Percentiles rank a stretch among this genome's conserved stretches.
Evolutionary conservation across 305 asterid genomes (phyloP).

Genomic region (Fraxinus albicans): DNA sequence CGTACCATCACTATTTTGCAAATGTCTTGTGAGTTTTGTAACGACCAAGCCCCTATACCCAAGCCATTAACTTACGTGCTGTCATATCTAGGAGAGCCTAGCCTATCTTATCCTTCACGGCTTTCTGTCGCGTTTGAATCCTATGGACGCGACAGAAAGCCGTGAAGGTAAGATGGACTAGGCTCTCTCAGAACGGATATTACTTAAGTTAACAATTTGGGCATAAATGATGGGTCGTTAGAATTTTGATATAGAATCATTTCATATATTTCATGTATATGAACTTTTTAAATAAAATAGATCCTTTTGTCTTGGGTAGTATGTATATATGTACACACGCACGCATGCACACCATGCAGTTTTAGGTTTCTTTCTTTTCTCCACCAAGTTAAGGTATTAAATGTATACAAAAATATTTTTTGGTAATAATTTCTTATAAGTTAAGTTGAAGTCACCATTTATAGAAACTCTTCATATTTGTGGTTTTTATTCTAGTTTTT

Average conservation of each 20-base stretch:
- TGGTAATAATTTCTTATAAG: background rate
- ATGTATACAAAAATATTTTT: background rate
- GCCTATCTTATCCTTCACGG: too few species aligned
- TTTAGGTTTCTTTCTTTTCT: background rate
- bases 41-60: background rate
- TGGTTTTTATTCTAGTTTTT: background rate
- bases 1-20: background rate
- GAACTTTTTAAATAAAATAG: background rate
- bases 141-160: background rate
- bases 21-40: background rate
- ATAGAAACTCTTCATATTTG: background rate
- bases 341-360: background rate
- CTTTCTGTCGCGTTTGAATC: background rate
- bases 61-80: too few species aligned
- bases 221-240: background rate
- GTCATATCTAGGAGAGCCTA: too few species aligned
- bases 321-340: background rate
- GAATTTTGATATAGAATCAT: conserved; percentile 1
- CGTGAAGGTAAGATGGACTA: background rate
- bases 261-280: background rate
- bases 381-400: background rate
- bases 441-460: background rate
- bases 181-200: background rate
- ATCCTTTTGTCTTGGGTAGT: background rate
- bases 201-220: background rate